Evolutionary conservation across 768 basidiomycete species (phyloP), one percentile per base, ranked within the genome.

Genomic region (Russula sp.): DNA sequence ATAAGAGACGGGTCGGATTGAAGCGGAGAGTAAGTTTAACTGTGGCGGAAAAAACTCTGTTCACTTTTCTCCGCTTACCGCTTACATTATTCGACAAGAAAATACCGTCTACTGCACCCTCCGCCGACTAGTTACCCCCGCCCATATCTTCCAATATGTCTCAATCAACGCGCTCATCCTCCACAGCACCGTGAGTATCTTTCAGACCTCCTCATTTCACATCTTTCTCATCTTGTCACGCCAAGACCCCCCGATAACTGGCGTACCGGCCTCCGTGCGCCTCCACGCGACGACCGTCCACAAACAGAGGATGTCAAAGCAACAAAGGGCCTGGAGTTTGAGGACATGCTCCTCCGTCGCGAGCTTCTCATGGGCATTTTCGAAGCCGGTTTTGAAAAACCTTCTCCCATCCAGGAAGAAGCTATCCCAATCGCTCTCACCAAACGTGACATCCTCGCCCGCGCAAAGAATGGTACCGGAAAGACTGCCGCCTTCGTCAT

Each of bases 351-450:
- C 76, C 83, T 96, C 73, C 85, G 89, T 61, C 86, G 96, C 69
- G 96, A 98, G 78, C 87, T 99, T 66, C 86, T 99, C 75, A 98
- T 99, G 96, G 96, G 96, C 72, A 97, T 98, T 75, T 99, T 95
- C 71, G 94, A 98, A 78, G 97, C 95, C 69, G 96, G 96, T 62
- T 96, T 94, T 74, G 96, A 98, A 78, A 87, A 83, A 70, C 96
- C 96, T 49, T 96, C 93, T 28, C 96, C 96, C 67, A 98, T 99
- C 77, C 96, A 99, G 81, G 96, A 99, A 84, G 92, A 97, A 80
- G 92, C 96, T 59, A 98, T 98, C 71, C 96, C 96, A 61, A 86
- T 93, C 71, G 94, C 95, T 44, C 87, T 98, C 72, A 86, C 90
- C 61, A 90, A 89, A 71, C 88, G 96, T 73, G 96, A 99, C 79